Evolutionary conservation across 2,329 filamentous ascomycete species (phyloP), one percentile per base, ranked within the genome.

Genomic region (Sodiomyces alkalinus): DNA sequence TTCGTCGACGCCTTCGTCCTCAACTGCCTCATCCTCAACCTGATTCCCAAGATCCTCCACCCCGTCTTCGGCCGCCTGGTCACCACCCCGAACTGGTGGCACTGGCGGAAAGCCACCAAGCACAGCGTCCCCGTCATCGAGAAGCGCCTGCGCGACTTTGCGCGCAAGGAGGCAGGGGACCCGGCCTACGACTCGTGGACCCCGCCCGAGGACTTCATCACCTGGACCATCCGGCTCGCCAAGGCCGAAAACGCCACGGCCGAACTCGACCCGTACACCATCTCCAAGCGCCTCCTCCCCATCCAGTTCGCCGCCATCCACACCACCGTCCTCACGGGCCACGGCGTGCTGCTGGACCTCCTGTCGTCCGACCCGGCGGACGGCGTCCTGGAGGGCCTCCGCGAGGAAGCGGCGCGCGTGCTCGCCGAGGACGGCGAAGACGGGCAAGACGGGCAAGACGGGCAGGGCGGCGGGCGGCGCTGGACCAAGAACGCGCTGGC

Each of bases 271-370:
- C 55, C 66, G 0, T 41, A 49, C 3, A 52, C 55, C 22, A 56
- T 74, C 11, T 61, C 64, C 2, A 56, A 62, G 34, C 53, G 62
- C 10, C 44, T 73, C 5, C 47, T 74, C 19, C 62, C 66, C 1
- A 49, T 74, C 23, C 62, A 71, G 40, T 71, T 73, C 33, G 68
- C 66, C 3, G 60, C 65, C 12, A 68, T 71, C 16, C 67, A 73
- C 44, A 73, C 68, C 2, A 70, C 68, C 0, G 55, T 60, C 6
- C 39, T 70, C 9, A 68, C 66, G 0, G 56, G 58, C 3, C 58
- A 61, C 25, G 56, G 55, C 19, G 47, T 56, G 18, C 39, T 67
- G 28, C 40, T 67, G 7, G 62, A 68, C 32, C 40, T 68, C 6
- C 42, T 65, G 19, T 43, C 53, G 2, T 49, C 58, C 0, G 43